Base-by-base conservation (phyloP, 352 stramenopile species). In the Globisporangium mamillatum region DNA sequence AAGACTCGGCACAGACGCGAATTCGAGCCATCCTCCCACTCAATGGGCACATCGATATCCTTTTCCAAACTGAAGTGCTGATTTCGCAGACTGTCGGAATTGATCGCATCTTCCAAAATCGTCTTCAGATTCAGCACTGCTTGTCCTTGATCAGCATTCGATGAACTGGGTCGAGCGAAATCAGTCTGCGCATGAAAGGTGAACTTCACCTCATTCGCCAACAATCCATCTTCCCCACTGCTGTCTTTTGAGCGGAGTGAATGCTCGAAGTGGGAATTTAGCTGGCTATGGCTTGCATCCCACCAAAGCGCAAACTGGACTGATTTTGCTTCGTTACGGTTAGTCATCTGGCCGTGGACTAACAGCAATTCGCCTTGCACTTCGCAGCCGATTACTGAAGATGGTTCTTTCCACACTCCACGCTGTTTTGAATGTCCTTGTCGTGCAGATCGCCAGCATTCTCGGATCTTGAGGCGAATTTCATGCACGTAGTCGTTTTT, bases 291-390 rank as follows among this genome's bases (percentile, higher is more conserved):
- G 12, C 68, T 60, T 32, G 77, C 70, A 67, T 89, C 81, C 81
- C 81, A 89, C 81, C 81, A 89, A 54, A 89, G 66, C 18, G 68
- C 71, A 62, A 89, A 89, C n/a, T 64, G 58, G 24, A 77, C 53
- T 16, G 69, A 63, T 46, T 67, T 75, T 12, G 46, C 9, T 64
- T 75, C 71, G 22, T 22, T 58, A 16, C 50, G 24, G 8, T 6
- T 12, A 16, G n/a, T 3, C 4, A 22, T 50, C 25, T 12, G 12
- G 22, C 63, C 55, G 10, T 55, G 62, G 14, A 54, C n/a, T 22
- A 78, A 54, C 9, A 73, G 63, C 1, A 85, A 29, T 16, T 82
- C 66, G 2, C 75, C 78, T 29, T 80, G 72, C 4, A 89, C 54
- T 54, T 89, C 80, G 18, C 80, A 89, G 2, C 80, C 80, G 25